These are phyloP conservation scores for Sicyos edulis DNA, from an alignment of 306 rosid species.

Conservation along the genomic window DNA sequence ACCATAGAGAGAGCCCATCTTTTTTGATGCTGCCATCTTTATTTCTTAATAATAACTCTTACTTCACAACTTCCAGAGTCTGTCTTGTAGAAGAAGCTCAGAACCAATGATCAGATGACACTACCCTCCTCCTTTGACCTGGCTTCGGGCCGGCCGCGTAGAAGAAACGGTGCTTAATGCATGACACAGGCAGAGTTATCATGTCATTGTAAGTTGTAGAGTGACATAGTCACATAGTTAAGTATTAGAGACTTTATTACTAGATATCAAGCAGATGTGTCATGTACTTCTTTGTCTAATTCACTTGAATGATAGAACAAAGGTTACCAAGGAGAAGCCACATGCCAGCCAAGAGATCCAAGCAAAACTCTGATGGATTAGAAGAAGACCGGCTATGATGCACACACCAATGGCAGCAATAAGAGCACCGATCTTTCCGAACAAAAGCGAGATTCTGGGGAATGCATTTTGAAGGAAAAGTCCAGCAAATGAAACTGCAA, in stretches of 20 bases:
- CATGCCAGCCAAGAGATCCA: constrained; percentile 3
- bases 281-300: not conserved
- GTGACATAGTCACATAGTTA: not conserved
- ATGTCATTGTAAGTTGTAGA: not conserved
- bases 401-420: not conserved
- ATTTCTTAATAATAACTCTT: not conserved
- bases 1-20: not conserved
- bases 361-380: not conserved
- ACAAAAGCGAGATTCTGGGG: not conserved
- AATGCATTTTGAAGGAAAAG: not conserved
- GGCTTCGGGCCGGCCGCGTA: constrained; percentile 32
- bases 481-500: not conserved
- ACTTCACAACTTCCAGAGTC: not conserved
- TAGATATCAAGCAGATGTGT: not conserved
- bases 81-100: constrained; percentile 2
- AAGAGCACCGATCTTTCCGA: constrained; percentile 7
- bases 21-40: constrained; percentile 21
- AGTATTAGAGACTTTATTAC: not conserved
- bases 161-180: not conserved
- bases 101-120: constrained; percentile 14
- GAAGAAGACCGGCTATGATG: constrained; percentile 6
- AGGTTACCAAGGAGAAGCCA: not conserved
- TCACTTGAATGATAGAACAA: not conserved
- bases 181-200: constrained; percentile 29
- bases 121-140: constrained; percentile 27